Evolutionary conservation across 139 green algal species (phyloP).

Genomic region (Chlorella vulgaris): DNA sequence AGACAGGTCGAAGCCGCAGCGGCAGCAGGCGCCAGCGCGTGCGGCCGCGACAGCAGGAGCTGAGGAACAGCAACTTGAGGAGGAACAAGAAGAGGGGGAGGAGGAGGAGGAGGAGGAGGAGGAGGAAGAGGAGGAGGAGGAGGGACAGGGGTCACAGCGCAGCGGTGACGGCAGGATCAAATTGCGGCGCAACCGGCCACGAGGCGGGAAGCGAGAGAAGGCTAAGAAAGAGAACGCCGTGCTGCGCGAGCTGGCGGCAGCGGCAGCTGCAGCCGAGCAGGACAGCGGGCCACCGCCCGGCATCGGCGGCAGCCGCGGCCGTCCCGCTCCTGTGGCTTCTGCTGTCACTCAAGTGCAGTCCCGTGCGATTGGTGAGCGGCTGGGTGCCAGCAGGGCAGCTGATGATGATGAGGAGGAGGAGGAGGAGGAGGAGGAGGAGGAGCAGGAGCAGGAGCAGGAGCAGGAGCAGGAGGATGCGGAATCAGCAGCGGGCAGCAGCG

Average conservation of each 20-base stretch:
- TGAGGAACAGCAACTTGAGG: neutral
- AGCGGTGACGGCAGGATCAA: neutral
- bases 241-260: conserved; percentile 2
- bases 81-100: neutral
- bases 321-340: neutral
- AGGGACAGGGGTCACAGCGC: neutral
- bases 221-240: conserved; percentile 1
- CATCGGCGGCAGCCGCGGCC: neutral
- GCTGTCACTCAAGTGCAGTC: too few species aligned
- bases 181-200: neutral
- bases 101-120: neutral
- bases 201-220: neutral
- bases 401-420: neutral
- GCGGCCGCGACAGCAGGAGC: neutral
- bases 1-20: neutral
- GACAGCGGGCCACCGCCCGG: neutral
- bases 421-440: neutral
- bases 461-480: neutral
- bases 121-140: neutral
- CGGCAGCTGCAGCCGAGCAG: neutral
- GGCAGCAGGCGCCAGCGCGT: conserved; percentile 2
- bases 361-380: too few species aligned
- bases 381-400: neutral
- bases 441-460: neutral
- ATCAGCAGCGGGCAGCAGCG: neutral